These are phyloP conservation scores for Sparassis latifolia DNA, from an alignment of 1,284 basidiomycete genomes.

Conservation along the genomic window DNA sequence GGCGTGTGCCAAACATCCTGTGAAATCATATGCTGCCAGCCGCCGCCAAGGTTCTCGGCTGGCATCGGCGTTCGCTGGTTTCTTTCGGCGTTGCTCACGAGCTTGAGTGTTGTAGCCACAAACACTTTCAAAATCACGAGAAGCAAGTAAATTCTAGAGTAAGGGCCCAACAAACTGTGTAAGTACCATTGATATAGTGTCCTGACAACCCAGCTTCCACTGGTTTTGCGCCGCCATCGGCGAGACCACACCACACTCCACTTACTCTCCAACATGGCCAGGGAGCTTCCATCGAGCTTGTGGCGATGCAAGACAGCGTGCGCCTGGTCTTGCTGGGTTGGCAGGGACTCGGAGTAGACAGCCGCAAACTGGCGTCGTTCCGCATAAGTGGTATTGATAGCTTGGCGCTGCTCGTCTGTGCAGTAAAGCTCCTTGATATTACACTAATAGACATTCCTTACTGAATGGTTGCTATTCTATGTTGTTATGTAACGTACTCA, in stretches of 20 bases:
- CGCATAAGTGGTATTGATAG: too few species aligned
- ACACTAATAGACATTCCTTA: too few species aligned
- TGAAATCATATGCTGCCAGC: slow-evolving; percentile 15
- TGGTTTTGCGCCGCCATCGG: not conserved
- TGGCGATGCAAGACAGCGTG: too few species aligned
- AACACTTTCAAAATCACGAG: slow-evolving; percentile 3
- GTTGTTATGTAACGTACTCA: too few species aligned
- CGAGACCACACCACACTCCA: not conserved
- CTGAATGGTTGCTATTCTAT: too few species aligned
- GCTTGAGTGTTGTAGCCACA: not conserved
- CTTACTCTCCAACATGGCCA: too few species aligned
- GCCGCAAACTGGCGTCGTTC: too few species aligned
- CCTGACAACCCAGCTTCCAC: not conserved
- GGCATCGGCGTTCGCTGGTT: not conserved
- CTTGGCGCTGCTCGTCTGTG: too few species aligned
- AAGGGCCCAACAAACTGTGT: not conserved
- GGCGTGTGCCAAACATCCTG: slow-evolving; percentile 28
- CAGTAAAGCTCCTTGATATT: too few species aligned
- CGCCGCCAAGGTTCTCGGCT: not conserved
- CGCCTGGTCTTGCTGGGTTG: too few species aligned
- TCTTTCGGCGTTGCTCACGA: not conserved
- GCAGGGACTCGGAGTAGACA: too few species aligned
- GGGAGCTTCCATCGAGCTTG: too few species aligned
- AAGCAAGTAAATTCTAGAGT: not conserved
- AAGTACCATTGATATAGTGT: not conserved